Conservation (phyloP, 2,329 filamentous ascomycete genomes). For the Cryphonectria parasitica region DNA sequence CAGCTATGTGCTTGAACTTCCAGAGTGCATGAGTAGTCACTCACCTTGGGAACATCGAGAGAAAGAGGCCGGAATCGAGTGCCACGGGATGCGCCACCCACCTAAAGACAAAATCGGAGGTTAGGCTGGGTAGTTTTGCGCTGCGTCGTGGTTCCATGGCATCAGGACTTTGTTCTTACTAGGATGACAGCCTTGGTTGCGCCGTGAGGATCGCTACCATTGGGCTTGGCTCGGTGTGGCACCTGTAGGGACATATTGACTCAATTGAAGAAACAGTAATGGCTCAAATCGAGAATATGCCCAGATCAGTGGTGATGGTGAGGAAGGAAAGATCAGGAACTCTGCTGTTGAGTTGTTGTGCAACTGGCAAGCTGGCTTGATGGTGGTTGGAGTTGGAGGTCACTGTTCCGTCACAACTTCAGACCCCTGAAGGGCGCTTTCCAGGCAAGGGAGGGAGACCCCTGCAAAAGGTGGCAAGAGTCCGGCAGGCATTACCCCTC, state of each 20-base stretch:
- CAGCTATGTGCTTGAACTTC: not conserved
- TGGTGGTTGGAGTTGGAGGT: not conserved
- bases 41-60: slow-evolving; percentile 91
- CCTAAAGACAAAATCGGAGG: slow-evolving; percentile 54
- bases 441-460: slow-evolving; percentile 3
- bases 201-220: slow-evolving; percentile 52
- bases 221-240: slow-evolving; percentile 54
- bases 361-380: slow-evolving; percentile 16
- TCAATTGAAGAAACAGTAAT: not conserved
- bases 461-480: not conserved
- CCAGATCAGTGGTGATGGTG: too few relatives aligned
- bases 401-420: slow-evolving; percentile 6
- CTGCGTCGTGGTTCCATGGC: not conserved
- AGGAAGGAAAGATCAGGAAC: not conserved
- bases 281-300: not conserved
- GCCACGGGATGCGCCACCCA: slow-evolving; percentile 92
- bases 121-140: slow-evolving; percentile 25
- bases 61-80: slow-evolving; percentile 94
- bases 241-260: slow-evolving; percentile 60
- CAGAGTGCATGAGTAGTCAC: slow-evolving; percentile 33
- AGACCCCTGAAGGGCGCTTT: slow-evolving; percentile 3
- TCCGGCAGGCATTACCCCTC: slow-evolving; percentile 8
- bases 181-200: slow-evolving; percentile 94
- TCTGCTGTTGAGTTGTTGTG: not conserved
- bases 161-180: slow-evolving; percentile 55